phyloP scores from a whole-genome alignment of 177 flowering plant genomes.

The Vitis hybrid region DNA sequence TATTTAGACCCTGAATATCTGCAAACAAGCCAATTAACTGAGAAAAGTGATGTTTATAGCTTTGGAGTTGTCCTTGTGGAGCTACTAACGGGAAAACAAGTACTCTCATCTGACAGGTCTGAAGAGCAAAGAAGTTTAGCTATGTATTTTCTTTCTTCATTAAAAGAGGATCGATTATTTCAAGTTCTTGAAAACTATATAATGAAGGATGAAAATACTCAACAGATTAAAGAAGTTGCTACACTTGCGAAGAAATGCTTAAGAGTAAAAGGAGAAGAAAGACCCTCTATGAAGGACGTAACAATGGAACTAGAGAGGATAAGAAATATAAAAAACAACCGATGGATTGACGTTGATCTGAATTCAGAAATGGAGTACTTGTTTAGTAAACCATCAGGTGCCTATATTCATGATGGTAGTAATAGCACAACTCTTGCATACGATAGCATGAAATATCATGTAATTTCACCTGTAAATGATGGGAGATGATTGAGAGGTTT shows the following conservation, averaged over 20 bases:
- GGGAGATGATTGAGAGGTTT: too few species aligned
- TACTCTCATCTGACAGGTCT: background rate
- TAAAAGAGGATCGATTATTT: background rate
- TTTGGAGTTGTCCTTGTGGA: conserved; percentile 12
- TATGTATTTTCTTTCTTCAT: background rate
- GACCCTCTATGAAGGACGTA: background rate
- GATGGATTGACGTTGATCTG: too few species aligned
- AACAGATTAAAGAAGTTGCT: conserved; percentile 2
- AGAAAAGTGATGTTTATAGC: conserved; percentile 11
- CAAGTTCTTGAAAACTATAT: background rate
- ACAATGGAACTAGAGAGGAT: background rate
- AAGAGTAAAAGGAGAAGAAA: conserved; percentile 1
- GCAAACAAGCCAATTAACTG: conserved; percentile 1
- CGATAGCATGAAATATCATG: too few species aligned
- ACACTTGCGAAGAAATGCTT: conserved; percentile 1
- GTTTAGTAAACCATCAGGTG: too few species aligned
- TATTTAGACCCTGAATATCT: conserved; percentile 17
- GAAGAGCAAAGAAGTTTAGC: background rate
- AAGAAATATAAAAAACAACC: too few species aligned
- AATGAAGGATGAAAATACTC: background rate
- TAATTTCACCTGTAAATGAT: too few species aligned
- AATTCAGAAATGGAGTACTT: too few species aligned
- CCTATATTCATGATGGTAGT: too few species aligned
- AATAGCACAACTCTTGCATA: too few species aligned
- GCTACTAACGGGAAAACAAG: conserved; percentile 2